Evolutionary conservation across 352 stramenopile species (phyloP).

Genomic region (Hyaloperonospora brassicae): DNA sequence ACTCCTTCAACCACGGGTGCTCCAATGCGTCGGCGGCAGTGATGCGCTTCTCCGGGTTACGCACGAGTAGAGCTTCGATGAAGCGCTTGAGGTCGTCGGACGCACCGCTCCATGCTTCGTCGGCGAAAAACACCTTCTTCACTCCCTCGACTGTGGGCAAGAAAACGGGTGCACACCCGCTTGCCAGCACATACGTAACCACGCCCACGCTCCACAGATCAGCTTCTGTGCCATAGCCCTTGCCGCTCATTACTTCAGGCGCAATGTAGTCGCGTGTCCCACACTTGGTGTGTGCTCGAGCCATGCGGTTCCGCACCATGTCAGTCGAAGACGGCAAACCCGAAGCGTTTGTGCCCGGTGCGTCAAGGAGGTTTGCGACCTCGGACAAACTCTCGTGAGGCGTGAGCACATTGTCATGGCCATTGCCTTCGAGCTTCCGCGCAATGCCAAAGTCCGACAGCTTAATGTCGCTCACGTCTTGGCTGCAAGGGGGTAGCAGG

Average conservation of each 20-base stretch:
- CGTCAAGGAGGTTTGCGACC: constrained; percentile 49
- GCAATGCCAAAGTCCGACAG: constrained; percentile 81
- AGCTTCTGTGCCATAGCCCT: constrained; percentile 90
- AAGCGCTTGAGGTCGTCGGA: constrained; percentile 60
- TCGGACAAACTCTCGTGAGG: constrained; percentile 66
- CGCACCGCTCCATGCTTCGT: constrained; percentile 52
- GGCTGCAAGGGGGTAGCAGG: constrained; percentile 37
- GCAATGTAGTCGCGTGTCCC: constrained; percentile 79
- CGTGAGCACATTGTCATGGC: constrained; percentile 47
- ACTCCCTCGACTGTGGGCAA: constrained; percentile 48
- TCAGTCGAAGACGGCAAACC: constrained; percentile 16
- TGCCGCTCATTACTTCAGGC: constrained; percentile 80
- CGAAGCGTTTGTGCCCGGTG: constrained; percentile 8
- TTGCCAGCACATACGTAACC: constrained; percentile 87
- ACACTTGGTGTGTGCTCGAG: constrained; percentile 71
- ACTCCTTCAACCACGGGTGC: constrained; percentile 60
- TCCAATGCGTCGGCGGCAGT: constrained; percentile 63
- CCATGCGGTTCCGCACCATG: constrained; percentile 60
- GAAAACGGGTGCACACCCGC: constrained; percentile 70
- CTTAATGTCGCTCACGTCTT: constrained; percentile 70
- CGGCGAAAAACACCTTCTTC: constrained; percentile 68
- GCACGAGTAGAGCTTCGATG: constrained; percentile 65
- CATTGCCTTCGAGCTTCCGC: constrained; percentile 52
- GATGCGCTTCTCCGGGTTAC: constrained; percentile 65
- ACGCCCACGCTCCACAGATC: constrained; percentile 92